These are phyloP conservation scores for Cyclospora cayetanensis DNA, from an alignment of 169 alveolate species.

Conservation along the genomic window DNA sequence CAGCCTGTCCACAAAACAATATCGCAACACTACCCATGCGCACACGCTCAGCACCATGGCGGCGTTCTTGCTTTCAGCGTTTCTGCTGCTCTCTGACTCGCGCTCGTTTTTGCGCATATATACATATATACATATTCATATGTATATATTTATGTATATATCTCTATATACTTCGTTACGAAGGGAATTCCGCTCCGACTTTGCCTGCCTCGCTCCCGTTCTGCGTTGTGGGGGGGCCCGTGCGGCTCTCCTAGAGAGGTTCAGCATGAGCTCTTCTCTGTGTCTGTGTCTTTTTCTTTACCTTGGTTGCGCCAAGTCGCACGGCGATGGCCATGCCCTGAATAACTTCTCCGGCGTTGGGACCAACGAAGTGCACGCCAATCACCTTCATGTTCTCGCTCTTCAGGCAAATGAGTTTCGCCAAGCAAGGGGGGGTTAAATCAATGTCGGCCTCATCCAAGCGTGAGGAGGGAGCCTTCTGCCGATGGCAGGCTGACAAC, in stretches of 20 bases:
- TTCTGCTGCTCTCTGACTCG: too few relatives aligned
- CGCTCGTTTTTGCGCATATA: too few relatives aligned
- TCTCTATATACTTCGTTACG: background rate
- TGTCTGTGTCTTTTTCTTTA: too few relatives aligned
- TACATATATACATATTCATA: background rate
- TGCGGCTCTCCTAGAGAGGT: background rate
- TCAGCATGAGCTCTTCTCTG: background rate
- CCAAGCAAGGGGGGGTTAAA: constrained; percentile 87
- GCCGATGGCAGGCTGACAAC: constrained; percentile 85
- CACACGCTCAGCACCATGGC: background rate
- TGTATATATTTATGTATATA: background rate
- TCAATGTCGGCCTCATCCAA: constrained; percentile 79
- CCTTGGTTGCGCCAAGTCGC: constrained; percentile 93
- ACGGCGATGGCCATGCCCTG: constrained; percentile 97
- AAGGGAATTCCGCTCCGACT: background rate
- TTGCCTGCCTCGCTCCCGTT: background rate
- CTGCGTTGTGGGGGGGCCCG: background rate
- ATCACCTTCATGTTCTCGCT: constrained; percentile 80
- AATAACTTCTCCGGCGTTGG: constrained; percentile 98
- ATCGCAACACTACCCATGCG: background rate
- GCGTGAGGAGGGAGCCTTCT: constrained; percentile 71
- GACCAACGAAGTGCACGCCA: constrained; percentile 98
- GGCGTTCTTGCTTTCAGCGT: background rate
- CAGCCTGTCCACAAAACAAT: constrained; percentile 70
- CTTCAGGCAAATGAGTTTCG: constrained; percentile 92